These are phyloP conservation scores for Prillingera fragicola DNA, from an alignment of 1,284 basidiomycete species.

Conservation along the genomic window DNA sequence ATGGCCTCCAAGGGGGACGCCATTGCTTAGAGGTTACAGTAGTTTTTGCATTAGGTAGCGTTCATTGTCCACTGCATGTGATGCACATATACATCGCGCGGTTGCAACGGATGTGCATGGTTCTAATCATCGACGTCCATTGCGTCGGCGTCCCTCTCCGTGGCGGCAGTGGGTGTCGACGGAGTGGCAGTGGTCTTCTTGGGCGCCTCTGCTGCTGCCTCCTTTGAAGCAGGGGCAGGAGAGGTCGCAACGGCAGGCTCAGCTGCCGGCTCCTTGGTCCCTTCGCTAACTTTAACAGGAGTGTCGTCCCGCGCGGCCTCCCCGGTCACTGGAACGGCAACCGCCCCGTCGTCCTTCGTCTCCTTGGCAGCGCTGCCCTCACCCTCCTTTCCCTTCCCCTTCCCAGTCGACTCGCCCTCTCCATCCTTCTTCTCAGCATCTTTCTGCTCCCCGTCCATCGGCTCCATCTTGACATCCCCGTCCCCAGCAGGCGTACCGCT, in stretches of 20 bases:
- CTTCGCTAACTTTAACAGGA: neutral
- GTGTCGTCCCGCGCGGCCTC: neutral
- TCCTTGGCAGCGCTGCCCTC: neutral
- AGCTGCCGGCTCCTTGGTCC: neutral
- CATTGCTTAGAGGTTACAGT: slow-evolving; percentile 14
- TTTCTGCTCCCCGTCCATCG: neutral
- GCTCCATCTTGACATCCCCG: slow-evolving; percentile 2
- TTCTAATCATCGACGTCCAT: slow-evolving; percentile 8
- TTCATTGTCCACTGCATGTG: too few relatives aligned
- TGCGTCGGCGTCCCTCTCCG: too few relatives aligned
- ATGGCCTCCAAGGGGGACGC: slow-evolving; percentile 35
- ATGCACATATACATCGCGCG: too few relatives aligned
- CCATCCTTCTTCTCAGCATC: slow-evolving; percentile 2
- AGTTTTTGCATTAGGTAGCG: too few relatives aligned
- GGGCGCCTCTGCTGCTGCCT: neutral
- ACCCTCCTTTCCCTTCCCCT: neutral
- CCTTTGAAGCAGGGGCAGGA: neutral
- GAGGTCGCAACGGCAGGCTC: neutral
- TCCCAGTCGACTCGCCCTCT: neutral
- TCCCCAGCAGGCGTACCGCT: too few relatives aligned
- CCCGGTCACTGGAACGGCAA: neutral
- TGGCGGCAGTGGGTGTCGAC: neutral
- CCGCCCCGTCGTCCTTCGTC: neutral
- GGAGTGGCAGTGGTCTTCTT: neutral
- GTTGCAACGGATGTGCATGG: neutral